A percentile compares a stretch with the other conserved stretches of the same genome.
Conservation (phyloP, 352 stramenopile species). For the Phytophthora citrophthora region DNA sequence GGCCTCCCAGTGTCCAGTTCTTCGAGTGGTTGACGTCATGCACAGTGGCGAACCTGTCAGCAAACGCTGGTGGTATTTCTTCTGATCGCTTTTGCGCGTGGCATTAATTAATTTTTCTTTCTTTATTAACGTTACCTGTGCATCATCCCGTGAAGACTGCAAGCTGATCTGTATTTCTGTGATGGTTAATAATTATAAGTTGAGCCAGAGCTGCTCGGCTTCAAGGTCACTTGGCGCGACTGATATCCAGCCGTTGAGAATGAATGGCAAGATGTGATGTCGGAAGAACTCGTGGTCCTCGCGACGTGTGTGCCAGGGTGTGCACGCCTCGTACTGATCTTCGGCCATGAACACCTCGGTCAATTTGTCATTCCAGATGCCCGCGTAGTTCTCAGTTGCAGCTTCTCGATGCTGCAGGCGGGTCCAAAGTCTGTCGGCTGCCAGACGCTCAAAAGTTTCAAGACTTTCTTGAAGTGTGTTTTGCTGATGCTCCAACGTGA, state of each 20-base stretch:
- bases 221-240: slow-evolving; percentile 20
- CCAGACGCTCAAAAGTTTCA: slow-evolving; percentile 39
- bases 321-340: slow-evolving; percentile 49
- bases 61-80: slow-evolving; percentile 25
- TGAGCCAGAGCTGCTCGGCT: slow-evolving; percentile 28
- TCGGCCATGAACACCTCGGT: slow-evolving; percentile 37
- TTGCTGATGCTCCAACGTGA: slow-evolving; percentile 36
- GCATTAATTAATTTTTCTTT: slow-evolving; percentile 39
- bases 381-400: slow-evolving; percentile 23
- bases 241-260: slow-evolving; percentile 34
- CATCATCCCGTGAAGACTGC: slow-evolving; percentile 10
- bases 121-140: slow-evolving; percentile 15
- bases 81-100: slow-evolving; percentile 28
- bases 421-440: slow-evolving; percentile 39
- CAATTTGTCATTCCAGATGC: slow-evolving; percentile 14
- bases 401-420: slow-evolving; percentile 43
- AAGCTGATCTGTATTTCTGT: slow-evolving; percentile 3
- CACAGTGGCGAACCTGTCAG: slow-evolving; percentile 5
- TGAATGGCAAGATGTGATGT: slow-evolving; percentile 23
- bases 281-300: slow-evolving; percentile 25
- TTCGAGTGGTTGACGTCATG: slow-evolving; percentile 4
- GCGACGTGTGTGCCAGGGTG: slow-evolving; percentile 16
- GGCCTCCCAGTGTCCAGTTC: slow-evolving; percentile 3
- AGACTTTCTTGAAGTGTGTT: slow-evolving; percentile 36
- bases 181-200: slow-evolving; percentile 18